phyloP scores from a whole-genome alignment of 2,329 filamentous ascomycete genomes.

The Aspergillus versicolor region DNA sequence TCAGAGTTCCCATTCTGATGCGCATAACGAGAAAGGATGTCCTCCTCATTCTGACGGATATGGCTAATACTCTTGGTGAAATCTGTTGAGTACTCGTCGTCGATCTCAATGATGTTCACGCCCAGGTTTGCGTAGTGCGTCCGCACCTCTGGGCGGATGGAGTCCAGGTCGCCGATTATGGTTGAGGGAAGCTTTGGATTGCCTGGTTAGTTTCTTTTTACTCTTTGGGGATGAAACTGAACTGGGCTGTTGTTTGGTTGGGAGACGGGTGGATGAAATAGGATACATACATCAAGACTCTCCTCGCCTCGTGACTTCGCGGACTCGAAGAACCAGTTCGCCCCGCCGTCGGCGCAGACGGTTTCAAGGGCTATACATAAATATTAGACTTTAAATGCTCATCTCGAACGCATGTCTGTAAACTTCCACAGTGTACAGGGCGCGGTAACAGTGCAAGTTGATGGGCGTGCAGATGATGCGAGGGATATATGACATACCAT shows the following conservation, averaged over 20 bases:
- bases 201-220: slow-evolving; percentile 24
- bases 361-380: slow-evolving; percentile 56
- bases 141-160: slow-evolving; percentile 62
- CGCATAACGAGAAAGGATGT: slow-evolving; percentile 17
- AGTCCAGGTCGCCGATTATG: slow-evolving; percentile 92
- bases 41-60: slow-evolving; percentile 44
- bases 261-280: background rate
- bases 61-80: slow-evolving; percentile 77
- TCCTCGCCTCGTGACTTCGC: slow-evolving; percentile 34
- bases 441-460: background rate
- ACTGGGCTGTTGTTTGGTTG: background rate
- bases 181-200: slow-evolving; percentile 57
- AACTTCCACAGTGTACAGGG: too few relatives aligned
- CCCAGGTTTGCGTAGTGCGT: slow-evolving; percentile 64
- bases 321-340: slow-evolving; percentile 68
- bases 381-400: background rate
- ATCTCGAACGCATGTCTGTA: too few relatives aligned
- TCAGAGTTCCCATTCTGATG: background rate
- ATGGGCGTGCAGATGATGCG: background rate
- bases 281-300: slow-evolving; percentile 31
- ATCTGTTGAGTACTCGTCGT: slow-evolving; percentile 87
- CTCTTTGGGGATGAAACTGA: background rate
- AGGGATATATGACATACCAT: slow-evolving; percentile 28
- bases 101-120: slow-evolving; percentile 65
- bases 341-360: slow-evolving; percentile 88